Evolutionary conservation across 805 yeast genomes (phyloP), one percentile per base, ranked within the genome.

Genomic region (Cyberlindnera japonica): DNA sequence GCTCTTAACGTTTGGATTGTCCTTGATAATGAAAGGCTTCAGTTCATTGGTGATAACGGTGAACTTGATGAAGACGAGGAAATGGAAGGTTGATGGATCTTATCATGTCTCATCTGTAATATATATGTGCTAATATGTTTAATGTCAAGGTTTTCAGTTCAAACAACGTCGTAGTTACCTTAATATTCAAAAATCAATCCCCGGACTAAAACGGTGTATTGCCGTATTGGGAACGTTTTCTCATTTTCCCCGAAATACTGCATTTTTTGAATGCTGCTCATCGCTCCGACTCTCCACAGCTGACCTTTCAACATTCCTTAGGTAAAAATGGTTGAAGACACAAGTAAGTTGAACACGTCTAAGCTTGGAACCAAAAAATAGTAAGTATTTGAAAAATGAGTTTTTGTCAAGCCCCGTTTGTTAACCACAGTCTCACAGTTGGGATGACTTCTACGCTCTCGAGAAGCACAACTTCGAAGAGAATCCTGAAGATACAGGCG

Each of bases 401-500:
- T 22, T 8, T 11, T 11, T 22, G 11, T 11, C 8, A n/a, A n/a
- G n/a, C n/a, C n/a, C n/a, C n/a, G n/a, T n/a, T n/a, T n/a, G n/a
- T n/a, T n/a, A n/a, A n/a, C n/a, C n/a, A n/a, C n/a, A n/a, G n/a
- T n/a, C 14, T 13, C 9, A 22, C 20, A 73, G 80, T 67, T 91
- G 99, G 98, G 90, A 93, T 61, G 75, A 81, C 38, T 86, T 91
- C 61, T 91, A 91, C 62, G 67, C 76, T 31, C 57, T 76, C 16
- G 99, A 91, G 56, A 74, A 77, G 47, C 53, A 59, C 20, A 91
- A 91, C 63, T 91, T 85, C 54, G 62, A 68, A 28, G 76, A 76
- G 21, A 85, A 91, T 58, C 78, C 83, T 14, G 72, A 82, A 15
- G 97, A 93, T 59, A 81, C 89, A 0, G 99, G 99, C 2, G 98